These are phyloP conservation scores for Penstemon eatonii DNA, from an alignment of 257 asterid genomes.

Conservation along the genomic window DNA sequence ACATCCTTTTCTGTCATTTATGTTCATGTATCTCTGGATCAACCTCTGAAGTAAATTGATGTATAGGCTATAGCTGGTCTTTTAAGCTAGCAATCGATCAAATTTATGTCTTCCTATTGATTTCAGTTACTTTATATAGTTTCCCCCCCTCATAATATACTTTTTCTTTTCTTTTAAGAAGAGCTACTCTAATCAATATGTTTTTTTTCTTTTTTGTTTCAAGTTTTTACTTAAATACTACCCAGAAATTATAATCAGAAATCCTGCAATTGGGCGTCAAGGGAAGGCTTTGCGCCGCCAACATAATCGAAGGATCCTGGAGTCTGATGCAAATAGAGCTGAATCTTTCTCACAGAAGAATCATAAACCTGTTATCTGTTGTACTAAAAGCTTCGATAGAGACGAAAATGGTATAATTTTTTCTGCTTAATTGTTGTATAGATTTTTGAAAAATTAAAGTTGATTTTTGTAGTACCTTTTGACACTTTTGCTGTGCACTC, in stretches of 20 bases:
- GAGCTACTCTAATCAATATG: constrained; percentile 27
- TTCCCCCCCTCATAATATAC: neutral
- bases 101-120: constrained; percentile 6
- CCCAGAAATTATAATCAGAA: constrained; percentile 53
- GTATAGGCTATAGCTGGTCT: constrained; percentile 17
- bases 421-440: constrained; percentile 14
- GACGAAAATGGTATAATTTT: constrained; percentile 16
- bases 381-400: constrained; percentile 18
- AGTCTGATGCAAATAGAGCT: constrained; percentile 42
- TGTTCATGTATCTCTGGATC: constrained; percentile 9
- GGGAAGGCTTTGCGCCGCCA: constrained; percentile 96
- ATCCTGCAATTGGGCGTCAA: constrained; percentile 84
- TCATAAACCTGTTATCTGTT: constrained; percentile 18
- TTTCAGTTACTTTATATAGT: neutral
- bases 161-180: neutral
- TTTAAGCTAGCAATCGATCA: constrained; percentile 7
- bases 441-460: neutral
- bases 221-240: constrained; percentile 71
- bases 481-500: constrained; percentile 3
- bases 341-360: constrained; percentile 30
- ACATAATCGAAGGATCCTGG: constrained; percentile 60
- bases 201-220: constrained; percentile 23
- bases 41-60: constrained; percentile 5
- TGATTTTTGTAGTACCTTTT: constrained; percentile 13
- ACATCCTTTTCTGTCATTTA: neutral